These are phyloP conservation scores for Didymella pinodella DNA, from an alignment of 2,329 filamentous ascomycete genomes.

Conservation along the genomic window DNA sequence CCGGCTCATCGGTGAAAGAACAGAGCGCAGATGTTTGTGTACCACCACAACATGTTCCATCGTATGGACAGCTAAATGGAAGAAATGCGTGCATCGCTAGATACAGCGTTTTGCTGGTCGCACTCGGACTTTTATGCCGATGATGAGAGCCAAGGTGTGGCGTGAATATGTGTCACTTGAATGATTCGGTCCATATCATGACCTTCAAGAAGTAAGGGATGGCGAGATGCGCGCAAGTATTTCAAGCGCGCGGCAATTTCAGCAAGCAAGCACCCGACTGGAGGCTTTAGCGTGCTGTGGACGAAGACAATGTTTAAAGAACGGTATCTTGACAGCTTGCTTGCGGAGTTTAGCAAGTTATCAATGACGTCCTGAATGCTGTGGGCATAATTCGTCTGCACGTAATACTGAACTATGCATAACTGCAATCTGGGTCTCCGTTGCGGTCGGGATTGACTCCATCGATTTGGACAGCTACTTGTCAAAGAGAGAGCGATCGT, in stretches of 20 bases:
- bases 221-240: neutral
- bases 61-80: neutral
- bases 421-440: too few species aligned
- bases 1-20: neutral
- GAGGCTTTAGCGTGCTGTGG: neutral
- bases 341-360: neutral
- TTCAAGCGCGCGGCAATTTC: slow-evolving; percentile 9
- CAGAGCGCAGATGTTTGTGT: neutral
- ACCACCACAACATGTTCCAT: neutral
- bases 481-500: neutral
- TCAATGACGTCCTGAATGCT: neutral
- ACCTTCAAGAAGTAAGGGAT: neutral
- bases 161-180: neutral
- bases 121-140: slow-evolving; percentile 2
- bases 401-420: too few species aligned
- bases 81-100: neutral
- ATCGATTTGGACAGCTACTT: neutral
- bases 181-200: neutral
- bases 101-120: neutral
- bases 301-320: neutral
- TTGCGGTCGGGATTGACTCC: too few species aligned
- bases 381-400: neutral
- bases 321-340: neutral
- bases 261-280: neutral
- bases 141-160: neutral